These are phyloP conservation scores for Phytopythium helicoides DNA, from an alignment of 352 stramenopile species.

Conservation along the genomic window DNA sequence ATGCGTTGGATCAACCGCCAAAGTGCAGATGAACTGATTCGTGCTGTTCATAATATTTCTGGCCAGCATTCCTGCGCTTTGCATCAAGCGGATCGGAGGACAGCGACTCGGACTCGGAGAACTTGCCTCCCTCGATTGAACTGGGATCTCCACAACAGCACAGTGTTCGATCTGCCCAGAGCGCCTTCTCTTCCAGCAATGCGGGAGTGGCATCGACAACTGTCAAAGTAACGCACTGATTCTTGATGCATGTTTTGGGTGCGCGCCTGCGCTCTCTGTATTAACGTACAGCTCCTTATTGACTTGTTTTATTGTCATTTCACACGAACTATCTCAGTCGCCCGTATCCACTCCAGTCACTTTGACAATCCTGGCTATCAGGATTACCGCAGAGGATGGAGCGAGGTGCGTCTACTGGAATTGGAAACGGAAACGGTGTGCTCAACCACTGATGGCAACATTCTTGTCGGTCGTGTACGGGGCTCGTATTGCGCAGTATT, in stretches of 20 bases:
- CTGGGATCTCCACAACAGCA: conserved; percentile 23
- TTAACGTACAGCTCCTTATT: conserved; percentile 1
- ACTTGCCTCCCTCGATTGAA: background rate
- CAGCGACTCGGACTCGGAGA: conserved; percentile 31
- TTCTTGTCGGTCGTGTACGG: too few species aligned
- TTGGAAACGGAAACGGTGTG: too few species aligned
- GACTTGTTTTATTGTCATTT: background rate
- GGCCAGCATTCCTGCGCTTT: conserved; percentile 54
- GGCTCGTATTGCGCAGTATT: conserved; percentile 15
- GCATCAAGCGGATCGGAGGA: conserved; percentile 51
- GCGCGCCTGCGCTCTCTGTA: background rate
- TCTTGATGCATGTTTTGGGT: background rate
- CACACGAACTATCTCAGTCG: conserved; percentile 6
- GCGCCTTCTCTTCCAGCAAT: conserved; percentile 23
- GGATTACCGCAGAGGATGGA: background rate
- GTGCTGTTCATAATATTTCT: background rate
- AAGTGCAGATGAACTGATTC: too few species aligned
- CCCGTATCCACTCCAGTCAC: conserved; percentile 9
- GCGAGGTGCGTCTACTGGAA: too few species aligned
- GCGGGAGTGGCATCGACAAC: conserved; percentile 7
- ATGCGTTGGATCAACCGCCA: too few species aligned
- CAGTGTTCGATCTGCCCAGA: conserved; percentile 23
- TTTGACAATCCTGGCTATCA: conserved; percentile 20
- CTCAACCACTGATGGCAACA: too few species aligned
- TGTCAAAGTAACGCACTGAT: conserved; percentile 30